Evolutionary conservation across 805 yeast species (phyloP).

Genomic region (Millerozyma acaciae): DNA sequence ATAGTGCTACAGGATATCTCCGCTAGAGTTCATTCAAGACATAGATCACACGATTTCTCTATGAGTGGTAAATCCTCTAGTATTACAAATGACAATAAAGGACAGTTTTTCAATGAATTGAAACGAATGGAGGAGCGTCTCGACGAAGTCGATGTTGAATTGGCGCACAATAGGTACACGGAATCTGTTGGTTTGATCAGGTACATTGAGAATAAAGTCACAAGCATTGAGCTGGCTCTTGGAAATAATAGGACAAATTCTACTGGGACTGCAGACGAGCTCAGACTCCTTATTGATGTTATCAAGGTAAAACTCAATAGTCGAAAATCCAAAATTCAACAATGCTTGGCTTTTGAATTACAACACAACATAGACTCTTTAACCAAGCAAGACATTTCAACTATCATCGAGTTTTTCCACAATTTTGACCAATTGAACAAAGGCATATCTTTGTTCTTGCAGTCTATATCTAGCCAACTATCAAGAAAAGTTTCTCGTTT

Average conservation of each 20-base stretch:
- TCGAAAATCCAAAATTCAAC: slow-evolving; percentile 35
- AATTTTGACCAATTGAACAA: slow-evolving; percentile 33
- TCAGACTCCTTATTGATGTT: slow-evolving; percentile 35
- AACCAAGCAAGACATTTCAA: slow-evolving; percentile 26
- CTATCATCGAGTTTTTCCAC: slow-evolving; percentile 33
- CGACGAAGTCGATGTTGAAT: slow-evolving; percentile 65
- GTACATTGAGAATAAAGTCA: slow-evolving; percentile 33
- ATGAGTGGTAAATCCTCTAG: slow-evolving; percentile 6
- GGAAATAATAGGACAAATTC: slow-evolving; percentile 2
- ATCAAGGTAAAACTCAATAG: slow-evolving; percentile 37
- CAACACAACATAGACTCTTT: slow-evolving; percentile 30
- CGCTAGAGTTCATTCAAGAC: slow-evolving; percentile 57
- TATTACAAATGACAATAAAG: slow-evolving; percentile 15
- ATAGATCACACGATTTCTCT: slow-evolving; percentile 47
- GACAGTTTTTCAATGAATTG: slow-evolving; percentile 42
- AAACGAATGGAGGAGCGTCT: slow-evolving; percentile 55
- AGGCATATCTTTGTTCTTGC: slow-evolving; percentile 32
- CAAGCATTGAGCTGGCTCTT: slow-evolving; percentile 23
- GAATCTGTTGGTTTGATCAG: slow-evolving; percentile 41
- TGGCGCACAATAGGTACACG: slow-evolving; percentile 56
- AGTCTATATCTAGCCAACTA: slow-evolving; percentile 31
- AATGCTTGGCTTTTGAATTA: slow-evolving; percentile 34
- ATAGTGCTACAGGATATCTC: slow-evolving; percentile 55
- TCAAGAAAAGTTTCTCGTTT: slow-evolving; percentile 29
- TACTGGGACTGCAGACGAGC: slow-evolving; percentile 16